Conservation (phyloP, 2,329 filamentous ascomycete genomes). For the Calonectria pseudoreteaudii region DNA sequence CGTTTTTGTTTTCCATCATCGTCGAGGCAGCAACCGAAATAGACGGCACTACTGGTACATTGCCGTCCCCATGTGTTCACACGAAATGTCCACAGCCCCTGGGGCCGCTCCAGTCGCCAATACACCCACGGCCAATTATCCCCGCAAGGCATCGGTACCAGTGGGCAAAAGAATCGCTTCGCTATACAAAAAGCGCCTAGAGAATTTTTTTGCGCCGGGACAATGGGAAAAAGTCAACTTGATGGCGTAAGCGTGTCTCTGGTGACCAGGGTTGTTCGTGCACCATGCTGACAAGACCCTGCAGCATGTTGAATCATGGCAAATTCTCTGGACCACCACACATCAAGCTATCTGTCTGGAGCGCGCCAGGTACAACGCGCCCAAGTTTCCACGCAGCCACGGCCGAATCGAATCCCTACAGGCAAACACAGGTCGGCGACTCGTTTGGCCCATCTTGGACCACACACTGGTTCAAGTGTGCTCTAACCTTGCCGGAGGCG, state of each 20-base stretch:
- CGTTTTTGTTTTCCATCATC: not conserved
- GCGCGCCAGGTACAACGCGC: not conserved
- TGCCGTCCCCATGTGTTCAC: slow-evolving; percentile 12
- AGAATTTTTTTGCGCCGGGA: slow-evolving; percentile 36
- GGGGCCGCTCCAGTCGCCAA: not conserved
- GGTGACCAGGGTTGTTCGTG: not conserved
- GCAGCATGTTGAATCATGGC: slow-evolving; percentile 29
- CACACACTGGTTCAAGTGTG: not conserved
- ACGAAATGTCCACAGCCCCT: not conserved
- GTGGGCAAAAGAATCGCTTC: slow-evolving; percentile 23
- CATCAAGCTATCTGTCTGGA: not conserved
- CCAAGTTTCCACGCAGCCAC: not conserved
- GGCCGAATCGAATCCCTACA: slow-evolving; percentile 21
- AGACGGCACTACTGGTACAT: not conserved
- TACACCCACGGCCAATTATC: not conserved
- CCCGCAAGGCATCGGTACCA: not conserved
- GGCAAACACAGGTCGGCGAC: not conserved
- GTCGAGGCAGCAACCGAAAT: not conserved
- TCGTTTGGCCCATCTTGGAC: slow-evolving; percentile 2
- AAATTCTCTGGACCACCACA: not conserved
- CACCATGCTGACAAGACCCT: not conserved
- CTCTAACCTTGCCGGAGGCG: not conserved
- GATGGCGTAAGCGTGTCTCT: slow-evolving; percentile 23
- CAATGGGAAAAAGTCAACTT: slow-evolving; percentile 39
- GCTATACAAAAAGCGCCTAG: slow-evolving; percentile 31